phyloP scores from a whole-genome alignment of 1,284 basidiomycete species.

The Cryptococcus jaspeensis region DNA sequence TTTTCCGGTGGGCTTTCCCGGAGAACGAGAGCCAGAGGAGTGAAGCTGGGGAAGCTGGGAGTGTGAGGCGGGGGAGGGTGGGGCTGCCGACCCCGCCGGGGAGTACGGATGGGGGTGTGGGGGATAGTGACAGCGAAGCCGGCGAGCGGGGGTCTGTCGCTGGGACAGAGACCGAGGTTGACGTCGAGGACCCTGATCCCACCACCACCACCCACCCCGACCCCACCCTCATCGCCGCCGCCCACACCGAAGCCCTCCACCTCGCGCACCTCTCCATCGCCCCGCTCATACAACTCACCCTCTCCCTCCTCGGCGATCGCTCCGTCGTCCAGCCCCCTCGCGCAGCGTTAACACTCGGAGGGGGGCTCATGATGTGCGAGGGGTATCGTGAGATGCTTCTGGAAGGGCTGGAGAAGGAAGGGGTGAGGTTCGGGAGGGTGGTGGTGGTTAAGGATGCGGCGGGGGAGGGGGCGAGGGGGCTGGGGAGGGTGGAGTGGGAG shows the following conservation, averaged over 20 bases:
- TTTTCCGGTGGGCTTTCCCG: constrained; percentile 43
- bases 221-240: background rate
- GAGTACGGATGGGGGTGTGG: constrained; percentile 1
- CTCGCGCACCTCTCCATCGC: constrained; percentile 24
- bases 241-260: constrained; percentile 25
- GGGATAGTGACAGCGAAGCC: background rate
- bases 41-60: no score
- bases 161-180: background rate
- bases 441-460: constrained; percentile 40
- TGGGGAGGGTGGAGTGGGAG: constrained; percentile 32
- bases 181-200: background rate
- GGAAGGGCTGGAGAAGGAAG: constrained; percentile 25
- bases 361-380: constrained; percentile 39
- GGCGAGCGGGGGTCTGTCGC: background rate
- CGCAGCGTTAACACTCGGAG: constrained; percentile 37
- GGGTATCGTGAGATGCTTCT: constrained; percentile 37
- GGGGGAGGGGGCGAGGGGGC: constrained; percentile 36
- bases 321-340: constrained; percentile 28
- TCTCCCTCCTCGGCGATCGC: constrained; percentile 37
- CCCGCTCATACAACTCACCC: constrained; percentile 32
- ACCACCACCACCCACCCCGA: background rate
- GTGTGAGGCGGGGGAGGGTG: no score
- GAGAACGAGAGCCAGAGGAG: constrained; percentile 17
- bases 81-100: constrained; percentile 17
- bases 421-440: constrained; percentile 31